phyloP scores from a whole-genome alignment of 495 filamentous ascomycete species.

The Aspergillus bertholletiae region DNA sequence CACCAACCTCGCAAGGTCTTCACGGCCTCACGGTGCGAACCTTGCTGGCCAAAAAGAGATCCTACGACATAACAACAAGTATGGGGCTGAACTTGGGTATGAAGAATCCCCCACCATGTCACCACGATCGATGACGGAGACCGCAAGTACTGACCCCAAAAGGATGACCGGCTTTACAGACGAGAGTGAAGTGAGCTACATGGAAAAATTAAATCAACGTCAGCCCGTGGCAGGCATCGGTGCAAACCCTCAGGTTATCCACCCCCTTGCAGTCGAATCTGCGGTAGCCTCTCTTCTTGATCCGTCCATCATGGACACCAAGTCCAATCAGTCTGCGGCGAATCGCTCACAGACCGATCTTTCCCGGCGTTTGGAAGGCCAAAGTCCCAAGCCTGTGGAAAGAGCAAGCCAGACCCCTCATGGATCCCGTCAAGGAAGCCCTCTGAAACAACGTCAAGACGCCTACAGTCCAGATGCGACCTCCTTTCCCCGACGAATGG shows the following conservation, averaged over 20 bases:
- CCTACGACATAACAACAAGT: conserved; percentile 33
- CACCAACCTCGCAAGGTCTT: conserved; percentile 49
- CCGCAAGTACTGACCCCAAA: conserved; percentile 50
- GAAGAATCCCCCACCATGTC: conserved; percentile 31
- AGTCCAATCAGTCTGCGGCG: conserved; percentile 30
- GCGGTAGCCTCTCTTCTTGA: conserved; percentile 84
- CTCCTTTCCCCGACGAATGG: conserved; percentile 44
- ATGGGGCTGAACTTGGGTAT: conserved; percentile 36
- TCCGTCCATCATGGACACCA: conserved; percentile 57
- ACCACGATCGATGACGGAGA: conserved; percentile 33
- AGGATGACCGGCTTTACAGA: conserved; percentile 61
- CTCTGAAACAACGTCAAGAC: conserved; percentile 44
- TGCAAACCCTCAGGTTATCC: conserved; percentile 71
- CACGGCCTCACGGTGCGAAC: conserved; percentile 49
- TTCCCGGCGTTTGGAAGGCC: conserved; percentile 15
- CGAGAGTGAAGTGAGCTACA: conserved; percentile 60
- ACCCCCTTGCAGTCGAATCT: conserved; percentile 74
- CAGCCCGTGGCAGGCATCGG: conserved; percentile 63
- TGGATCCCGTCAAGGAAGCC: conserved; percentile 33
- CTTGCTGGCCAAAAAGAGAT: conserved; percentile 46
- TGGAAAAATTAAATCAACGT: conserved; percentile 59
- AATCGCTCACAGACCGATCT: conserved; percentile 35
- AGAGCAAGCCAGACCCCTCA: conserved; percentile 17
- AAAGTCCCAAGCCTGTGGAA: conserved; percentile 11
- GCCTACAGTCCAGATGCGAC: conserved; percentile 39